These are phyloP conservation scores for Botryotinia calthae DNA, from an alignment of 2,329 filamentous ascomycete species.

Conservation along the genomic window DNA sequence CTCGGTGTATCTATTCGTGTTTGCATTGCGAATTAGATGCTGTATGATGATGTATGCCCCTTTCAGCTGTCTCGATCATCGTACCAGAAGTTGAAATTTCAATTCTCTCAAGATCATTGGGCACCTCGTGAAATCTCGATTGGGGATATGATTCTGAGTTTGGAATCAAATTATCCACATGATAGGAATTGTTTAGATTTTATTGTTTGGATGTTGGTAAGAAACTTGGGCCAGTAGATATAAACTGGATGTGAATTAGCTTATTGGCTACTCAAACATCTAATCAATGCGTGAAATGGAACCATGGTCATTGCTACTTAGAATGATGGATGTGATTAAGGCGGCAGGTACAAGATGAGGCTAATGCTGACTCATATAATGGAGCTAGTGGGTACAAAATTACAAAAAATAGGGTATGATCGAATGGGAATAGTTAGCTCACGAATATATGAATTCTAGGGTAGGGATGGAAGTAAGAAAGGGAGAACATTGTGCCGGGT, in stretches of 20 bases:
- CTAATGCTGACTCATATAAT: slow-evolving; percentile 9
- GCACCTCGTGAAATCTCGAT: not conserved
- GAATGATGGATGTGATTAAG: slow-evolving; percentile 7
- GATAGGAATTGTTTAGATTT: not conserved
- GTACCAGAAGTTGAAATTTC: not conserved
- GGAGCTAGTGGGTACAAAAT: not conserved
- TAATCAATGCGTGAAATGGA: not conserved
- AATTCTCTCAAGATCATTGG: not conserved
- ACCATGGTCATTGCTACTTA: slow-evolving; percentile 4
- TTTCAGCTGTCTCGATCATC: not conserved
- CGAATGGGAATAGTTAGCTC: not conserved
- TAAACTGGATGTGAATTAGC: not conserved
- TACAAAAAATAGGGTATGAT: not conserved
- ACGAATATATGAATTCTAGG: slow-evolving; percentile 1
- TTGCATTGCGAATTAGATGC: not conserved
- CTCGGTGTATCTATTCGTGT: not conserved
- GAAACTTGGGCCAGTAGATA: not conserved
- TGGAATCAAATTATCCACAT: not conserved
- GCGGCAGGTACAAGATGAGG: slow-evolving; percentile 9
- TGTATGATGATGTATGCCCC: not conserved
- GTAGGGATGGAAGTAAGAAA: slow-evolving; percentile 19
- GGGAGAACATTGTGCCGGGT: slow-evolving; percentile 19
- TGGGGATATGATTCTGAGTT: not conserved
- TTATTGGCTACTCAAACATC: not conserved
- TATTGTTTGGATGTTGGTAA: not conserved